Evolutionary conservation across 2,329 filamentous ascomycete species (phyloP), one percentile per base, ranked within the genome.

Genomic region (Monascus ruber): DNA sequence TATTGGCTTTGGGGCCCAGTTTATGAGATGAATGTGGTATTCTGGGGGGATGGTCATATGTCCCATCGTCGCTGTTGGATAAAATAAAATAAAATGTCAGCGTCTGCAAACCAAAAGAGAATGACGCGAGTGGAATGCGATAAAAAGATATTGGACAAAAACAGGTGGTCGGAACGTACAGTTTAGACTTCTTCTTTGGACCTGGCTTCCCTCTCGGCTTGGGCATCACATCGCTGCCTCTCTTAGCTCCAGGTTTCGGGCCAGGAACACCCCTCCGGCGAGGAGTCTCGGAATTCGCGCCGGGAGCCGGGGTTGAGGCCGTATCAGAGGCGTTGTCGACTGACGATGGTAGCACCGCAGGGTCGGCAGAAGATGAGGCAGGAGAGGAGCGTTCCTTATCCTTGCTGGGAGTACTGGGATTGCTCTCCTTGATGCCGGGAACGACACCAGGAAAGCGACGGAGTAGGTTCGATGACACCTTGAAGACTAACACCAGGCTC

Each of bases 1-100:
- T 85, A 61, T 95, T 96, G 37, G 89, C 89, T 64, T 95, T 96
- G 50, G 91, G 91, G 3, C 89, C 89, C 25, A 96, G 81, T 62
- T 94, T 94, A 65, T 89, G 85, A 37, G 72, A 70, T 34, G 69
- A 64, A 5, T 58, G 54, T 43, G 53, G 45, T 41, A 49, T 42
- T 46, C 55, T 61, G 36, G 54, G 28, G 6, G 28, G 28, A 10
- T 29, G 28, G 10, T 17, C 17, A 17, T 17, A 17, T 17, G 60
- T 59, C 40, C 69, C 70, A 46, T 74, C 69, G 24, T 75, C 70
- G 45, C 72, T 75, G 17, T 17, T 17, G 17, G 17, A 17, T 17
- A 17, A 17, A 17, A 17, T n/a, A 17, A 17, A 17, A 17, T 17
- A 17, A 17, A 17, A 17, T 17, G 17, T 17, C 17, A 17, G 17